phyloP scores from a whole-genome alignment of 2,329 filamentous ascomycete genomes.

The Hirsutella minnesotensis region DNA sequence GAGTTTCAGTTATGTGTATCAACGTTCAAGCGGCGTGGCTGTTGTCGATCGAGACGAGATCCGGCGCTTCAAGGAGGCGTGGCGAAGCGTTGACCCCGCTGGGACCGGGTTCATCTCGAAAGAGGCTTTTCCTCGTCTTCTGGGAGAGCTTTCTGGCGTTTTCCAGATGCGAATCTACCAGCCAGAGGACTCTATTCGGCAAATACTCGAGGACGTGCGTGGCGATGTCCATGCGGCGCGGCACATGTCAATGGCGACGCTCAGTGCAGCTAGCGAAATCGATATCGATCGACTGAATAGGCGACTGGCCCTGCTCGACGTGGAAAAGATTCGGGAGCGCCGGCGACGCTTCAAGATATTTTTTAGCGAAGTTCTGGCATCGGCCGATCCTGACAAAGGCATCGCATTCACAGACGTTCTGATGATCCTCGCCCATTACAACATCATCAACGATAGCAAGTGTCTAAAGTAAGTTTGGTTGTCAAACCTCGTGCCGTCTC shows the following conservation, averaged over 20 bases:
- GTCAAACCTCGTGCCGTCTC: too few relatives aligned
- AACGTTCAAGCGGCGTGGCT: conserved; percentile 84
- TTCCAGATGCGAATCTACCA: conserved; percentile 98
- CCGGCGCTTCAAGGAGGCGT: conserved; percentile 93
- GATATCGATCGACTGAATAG: conserved; percentile 66
- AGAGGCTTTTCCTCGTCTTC: conserved; percentile 74
- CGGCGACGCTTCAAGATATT: conserved; percentile 83
- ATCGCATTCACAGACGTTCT: conserved; percentile 87
- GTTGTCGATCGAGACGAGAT: conserved; percentile 89
- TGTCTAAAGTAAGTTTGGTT: conserved; percentile 55
- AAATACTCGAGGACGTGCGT: conserved; percentile 75
- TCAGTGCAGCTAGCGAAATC: conserved; percentile 44
- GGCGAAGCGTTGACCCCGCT: conserved; percentile 87
- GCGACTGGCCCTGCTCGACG: conserved; percentile 61
- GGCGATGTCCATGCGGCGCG: conserved; percentile 40
- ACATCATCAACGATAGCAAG: conserved; percentile 96
- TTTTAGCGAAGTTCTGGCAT: conserved; percentile 91
- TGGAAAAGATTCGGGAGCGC: conserved; percentile 60
- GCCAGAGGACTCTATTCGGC: conserved; percentile 74
- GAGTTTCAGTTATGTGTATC: conserved; percentile 98
- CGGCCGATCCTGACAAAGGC: conserved; percentile 76
- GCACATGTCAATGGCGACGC: conserved; percentile 42
- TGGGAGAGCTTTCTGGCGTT: conserved; percentile 86
- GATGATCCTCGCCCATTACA: conserved; percentile 96
- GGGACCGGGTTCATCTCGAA: conserved; percentile 87